phyloP scores from a whole-genome alignment of 805 yeast genomes.

The Cyberlindnera maritima region DNA sequence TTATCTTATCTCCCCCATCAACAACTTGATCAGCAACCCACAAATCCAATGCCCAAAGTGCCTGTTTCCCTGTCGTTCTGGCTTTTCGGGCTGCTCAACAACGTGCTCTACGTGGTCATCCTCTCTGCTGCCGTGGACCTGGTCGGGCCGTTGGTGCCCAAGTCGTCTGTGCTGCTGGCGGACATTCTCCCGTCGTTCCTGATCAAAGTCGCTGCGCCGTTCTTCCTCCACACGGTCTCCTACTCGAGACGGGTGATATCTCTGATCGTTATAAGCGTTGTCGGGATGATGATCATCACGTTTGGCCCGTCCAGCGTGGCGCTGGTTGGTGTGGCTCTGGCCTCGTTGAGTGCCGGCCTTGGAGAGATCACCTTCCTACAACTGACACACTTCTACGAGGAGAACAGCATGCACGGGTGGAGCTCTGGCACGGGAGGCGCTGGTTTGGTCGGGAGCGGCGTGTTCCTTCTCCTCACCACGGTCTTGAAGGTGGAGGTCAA shows the following conservation, averaged over 20 bases:
- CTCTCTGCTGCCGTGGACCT: constrained; percentile 89
- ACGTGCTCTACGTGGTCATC: constrained; percentile 87
- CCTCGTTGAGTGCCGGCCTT: constrained; percentile 81
- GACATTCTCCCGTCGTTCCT: constrained; percentile 83
- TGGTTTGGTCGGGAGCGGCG: constrained; percentile 79
- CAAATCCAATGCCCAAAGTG: neutral
- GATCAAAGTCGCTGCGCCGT: constrained; percentile 73
- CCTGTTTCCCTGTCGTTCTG: constrained; percentile 55
- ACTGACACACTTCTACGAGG: constrained; percentile 72
- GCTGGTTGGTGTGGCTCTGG: constrained; percentile 69
- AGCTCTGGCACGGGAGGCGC: constrained; percentile 97
- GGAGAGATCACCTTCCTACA: constrained; percentile 91
- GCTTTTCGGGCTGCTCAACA: constrained; percentile 83
- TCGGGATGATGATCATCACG: constrained; percentile 70
- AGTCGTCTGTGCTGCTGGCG: constrained; percentile 79
- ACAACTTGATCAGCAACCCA: too few species aligned
- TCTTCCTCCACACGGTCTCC: constrained; percentile 64
- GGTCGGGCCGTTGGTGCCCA: constrained; percentile 81
- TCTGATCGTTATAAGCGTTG: constrained; percentile 55
- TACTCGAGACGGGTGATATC: constrained; percentile 52
- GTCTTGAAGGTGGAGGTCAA: constrained; percentile 55
- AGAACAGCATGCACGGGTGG: constrained; percentile 74
- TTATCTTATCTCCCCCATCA: too few species aligned
- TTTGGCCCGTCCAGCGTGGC: constrained; percentile 36
- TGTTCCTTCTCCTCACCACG: constrained; percentile 70